Conservation (phyloP, 352 stramenopile genomes). For the Pythium rishiriense region DNA sequence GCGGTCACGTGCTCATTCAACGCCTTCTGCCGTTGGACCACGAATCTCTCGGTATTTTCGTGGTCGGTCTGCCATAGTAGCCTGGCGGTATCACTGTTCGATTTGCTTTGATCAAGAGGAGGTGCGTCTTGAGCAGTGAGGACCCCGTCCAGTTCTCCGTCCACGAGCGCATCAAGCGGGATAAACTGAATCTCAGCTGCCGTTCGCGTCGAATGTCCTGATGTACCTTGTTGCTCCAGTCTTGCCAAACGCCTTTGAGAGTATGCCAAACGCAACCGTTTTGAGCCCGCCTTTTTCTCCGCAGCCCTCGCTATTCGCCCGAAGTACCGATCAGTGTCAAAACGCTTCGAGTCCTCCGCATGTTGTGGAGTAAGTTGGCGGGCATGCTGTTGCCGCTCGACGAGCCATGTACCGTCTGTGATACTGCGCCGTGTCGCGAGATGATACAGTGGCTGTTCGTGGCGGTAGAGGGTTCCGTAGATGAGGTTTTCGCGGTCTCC, state of each 20-base stretch:
- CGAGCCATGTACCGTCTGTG: constrained; percentile 44
- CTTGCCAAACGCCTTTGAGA: constrained; percentile 53
- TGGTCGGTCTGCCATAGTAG: constrained; percentile 53
- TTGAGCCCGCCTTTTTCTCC: constrained; percentile 42
- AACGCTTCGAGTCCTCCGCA: neutral
- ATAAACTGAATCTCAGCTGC: constrained; percentile 55
- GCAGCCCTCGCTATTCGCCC: constrained; percentile 38
- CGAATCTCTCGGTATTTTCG: constrained; percentile 64
- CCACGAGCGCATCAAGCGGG: constrained; percentile 52
- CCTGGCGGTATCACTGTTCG: neutral
- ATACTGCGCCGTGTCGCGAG: constrained; percentile 54
- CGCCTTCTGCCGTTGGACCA: constrained; percentile 55
- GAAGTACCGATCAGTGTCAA: constrained; percentile 50
- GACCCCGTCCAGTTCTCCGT: constrained; percentile 29
- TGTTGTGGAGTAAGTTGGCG: neutral
- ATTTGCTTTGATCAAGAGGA: neutral
- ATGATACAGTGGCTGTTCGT: constrained; percentile 64
- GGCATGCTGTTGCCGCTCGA: neutral
- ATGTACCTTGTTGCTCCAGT: neutral
- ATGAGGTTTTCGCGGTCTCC: constrained; percentile 71
- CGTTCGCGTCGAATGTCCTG: neutral
- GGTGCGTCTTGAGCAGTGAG: neutral
- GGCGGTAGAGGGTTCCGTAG: constrained; percentile 64
- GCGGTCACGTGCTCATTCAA: constrained; percentile 31
- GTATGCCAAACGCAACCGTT: constrained; percentile 67